These are phyloP conservation scores for Candida boidinii DNA, from an alignment of 805 yeast species.

Conservation along the genomic window DNA sequence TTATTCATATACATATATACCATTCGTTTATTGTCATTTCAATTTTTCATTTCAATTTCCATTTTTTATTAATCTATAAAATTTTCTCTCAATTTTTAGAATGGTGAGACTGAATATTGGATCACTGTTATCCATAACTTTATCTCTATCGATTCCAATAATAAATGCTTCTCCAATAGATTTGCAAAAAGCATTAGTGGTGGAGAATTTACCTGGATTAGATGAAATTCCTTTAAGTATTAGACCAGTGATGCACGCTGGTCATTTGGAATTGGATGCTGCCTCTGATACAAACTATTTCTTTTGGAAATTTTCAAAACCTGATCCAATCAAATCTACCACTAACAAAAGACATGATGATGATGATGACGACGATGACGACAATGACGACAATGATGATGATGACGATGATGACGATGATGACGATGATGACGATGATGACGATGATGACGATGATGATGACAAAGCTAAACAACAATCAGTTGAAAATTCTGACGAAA, in stretches of 20 bases:
- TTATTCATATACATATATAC: too few relatives aligned
- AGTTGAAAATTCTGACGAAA: neutral
- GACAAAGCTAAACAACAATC: neutral
- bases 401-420: slow-evolving; percentile 1
- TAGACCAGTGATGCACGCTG: slow-evolving; percentile 53
- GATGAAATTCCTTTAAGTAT: slow-evolving; percentile 12
- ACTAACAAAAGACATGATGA: neutral
- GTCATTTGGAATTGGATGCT: slow-evolving; percentile 51
- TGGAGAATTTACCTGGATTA: slow-evolving; percentile 20
- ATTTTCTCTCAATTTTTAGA: too few relatives aligned
- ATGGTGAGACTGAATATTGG: too few relatives aligned
- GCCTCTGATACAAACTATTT: slow-evolving; percentile 53
- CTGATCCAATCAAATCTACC: slow-evolving; percentile 16
- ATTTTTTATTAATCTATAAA: too few relatives aligned
- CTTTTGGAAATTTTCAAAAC: slow-evolving; percentile 61
- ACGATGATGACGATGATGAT: neutral
- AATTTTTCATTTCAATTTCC: too few relatives aligned
- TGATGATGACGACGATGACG: neutral
- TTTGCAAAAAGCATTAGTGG: slow-evolving; percentile 8
- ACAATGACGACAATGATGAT: too few relatives aligned
- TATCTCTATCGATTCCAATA: neutral
- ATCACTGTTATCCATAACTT: neutral
- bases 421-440: neutral
- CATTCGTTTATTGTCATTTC: too few relatives aligned
- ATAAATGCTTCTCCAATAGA: neutral